Percentiles rank a stretch among this genome's conserved stretches.
Evolutionary conservation across 768 basidiomycete species (phyloP).

Genomic region (Suillus fuscotomentosus): DNA sequence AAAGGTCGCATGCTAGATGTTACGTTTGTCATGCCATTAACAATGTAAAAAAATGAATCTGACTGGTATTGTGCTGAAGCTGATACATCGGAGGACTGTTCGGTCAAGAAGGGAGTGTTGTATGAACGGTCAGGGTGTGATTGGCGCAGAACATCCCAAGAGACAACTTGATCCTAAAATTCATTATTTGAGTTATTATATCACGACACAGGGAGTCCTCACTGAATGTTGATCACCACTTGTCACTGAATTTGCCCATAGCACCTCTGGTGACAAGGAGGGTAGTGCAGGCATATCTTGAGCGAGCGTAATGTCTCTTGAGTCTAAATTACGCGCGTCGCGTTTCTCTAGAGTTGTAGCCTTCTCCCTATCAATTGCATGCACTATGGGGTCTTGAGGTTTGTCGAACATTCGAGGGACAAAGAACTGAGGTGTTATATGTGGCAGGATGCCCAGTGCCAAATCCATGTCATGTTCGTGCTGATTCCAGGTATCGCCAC

Average conservation of each 20-base stretch:
- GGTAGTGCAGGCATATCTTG: neutral
- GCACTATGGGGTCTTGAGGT: constrained; percentile 79
- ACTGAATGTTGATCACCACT: constrained; percentile 12
- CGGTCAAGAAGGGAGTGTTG: constrained; percentile 63
- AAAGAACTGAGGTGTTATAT: constrained; percentile 50
- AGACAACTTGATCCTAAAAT: constrained; percentile 47
- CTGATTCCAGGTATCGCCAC: neutral
- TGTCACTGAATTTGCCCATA: constrained; percentile 21
- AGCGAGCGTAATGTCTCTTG: no score
- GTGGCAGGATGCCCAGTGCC: constrained; percentile 33
- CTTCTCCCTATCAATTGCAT: constrained; percentile 38
- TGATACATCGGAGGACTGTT: constrained; percentile 54
- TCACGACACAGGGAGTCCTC: constrained; percentile 6
- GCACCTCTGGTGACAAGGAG: neutral
- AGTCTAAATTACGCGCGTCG: neutral
- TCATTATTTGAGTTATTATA: neutral
- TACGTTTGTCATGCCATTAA: constrained; percentile 5
- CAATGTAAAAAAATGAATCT: constrained; percentile 23
- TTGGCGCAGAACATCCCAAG: constrained; percentile 61
- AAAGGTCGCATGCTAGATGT: constrained; percentile 47
- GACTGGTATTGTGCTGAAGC: constrained; percentile 62
- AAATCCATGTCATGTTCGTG: neutral
- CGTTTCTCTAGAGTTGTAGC: neutral
- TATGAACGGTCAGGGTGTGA: constrained; percentile 29
- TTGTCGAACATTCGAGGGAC: constrained; percentile 66